Conservation (phyloP, 495 filamentous ascomycete species). For the Tuber umbilicatum region DNA sequence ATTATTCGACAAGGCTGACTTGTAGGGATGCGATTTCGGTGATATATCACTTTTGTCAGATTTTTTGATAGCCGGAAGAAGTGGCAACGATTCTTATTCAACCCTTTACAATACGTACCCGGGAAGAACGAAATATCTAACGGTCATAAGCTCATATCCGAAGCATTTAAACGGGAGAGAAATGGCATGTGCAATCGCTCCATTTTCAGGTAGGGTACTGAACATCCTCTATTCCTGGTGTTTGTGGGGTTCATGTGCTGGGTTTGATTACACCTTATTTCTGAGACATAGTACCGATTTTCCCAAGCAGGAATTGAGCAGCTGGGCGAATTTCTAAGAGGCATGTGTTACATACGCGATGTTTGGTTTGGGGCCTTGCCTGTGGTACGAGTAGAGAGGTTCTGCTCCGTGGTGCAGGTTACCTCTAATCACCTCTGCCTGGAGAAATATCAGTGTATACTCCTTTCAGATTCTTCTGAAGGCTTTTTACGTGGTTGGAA, state of each 20-base stretch:
- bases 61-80: background rate
- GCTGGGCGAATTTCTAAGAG: background rate
- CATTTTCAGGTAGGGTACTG: background rate
- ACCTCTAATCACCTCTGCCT: background rate
- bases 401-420: background rate
- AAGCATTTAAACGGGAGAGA: background rate
- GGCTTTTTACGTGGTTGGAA: background rate
- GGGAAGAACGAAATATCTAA: background rate
- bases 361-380: background rate
- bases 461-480: background rate
- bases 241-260: background rate
- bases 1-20: background rate
- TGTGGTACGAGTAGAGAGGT: background rate
- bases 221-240: background rate
- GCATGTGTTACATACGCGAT: background rate
- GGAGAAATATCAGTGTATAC: background rate
- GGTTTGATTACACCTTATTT: background rate
- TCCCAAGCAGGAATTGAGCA: background rate
- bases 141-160: background rate
- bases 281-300: background rate
- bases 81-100: background rate
- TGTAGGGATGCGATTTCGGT: background rate
- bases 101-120: background rate
- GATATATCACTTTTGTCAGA: background rate
- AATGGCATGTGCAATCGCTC: background rate